Evolutionary conservation across 176 grass and related monocot species (phyloP).

Genomic region (Otatea glauca): DNA sequence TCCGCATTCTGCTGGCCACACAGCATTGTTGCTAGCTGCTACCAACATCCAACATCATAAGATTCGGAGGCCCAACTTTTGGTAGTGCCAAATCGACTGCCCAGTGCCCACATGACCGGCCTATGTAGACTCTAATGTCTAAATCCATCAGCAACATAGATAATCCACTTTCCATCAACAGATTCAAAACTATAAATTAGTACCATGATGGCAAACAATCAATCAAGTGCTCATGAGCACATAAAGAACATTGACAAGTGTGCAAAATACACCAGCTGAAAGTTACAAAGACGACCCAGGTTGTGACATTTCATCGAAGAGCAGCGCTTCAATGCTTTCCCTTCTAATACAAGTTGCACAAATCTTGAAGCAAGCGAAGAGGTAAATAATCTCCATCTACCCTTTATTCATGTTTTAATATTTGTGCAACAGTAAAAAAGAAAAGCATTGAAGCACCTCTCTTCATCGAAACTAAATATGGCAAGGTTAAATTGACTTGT

Average conservation of each 20-base stretch:
- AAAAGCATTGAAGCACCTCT: no score
- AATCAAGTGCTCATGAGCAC: neutral
- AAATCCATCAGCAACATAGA: neutral
- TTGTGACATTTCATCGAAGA: neutral
- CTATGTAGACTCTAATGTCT: neutral
- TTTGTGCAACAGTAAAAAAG: no score
- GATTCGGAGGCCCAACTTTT: neutral
- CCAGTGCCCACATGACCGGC: neutral
- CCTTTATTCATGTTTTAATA: no score
- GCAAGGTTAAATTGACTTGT: no score
- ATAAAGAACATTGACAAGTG: neutral
- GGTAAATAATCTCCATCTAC: no score
- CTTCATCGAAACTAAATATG: neutral
- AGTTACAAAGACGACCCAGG: neutral
- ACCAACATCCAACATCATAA: neutral
- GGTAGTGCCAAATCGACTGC: neutral
- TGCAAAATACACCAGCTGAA: neutral
- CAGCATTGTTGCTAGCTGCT: neutral
- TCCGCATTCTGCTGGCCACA: neutral
- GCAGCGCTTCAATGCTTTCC: no score
- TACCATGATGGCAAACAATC: neutral
- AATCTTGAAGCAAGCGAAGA: no score
- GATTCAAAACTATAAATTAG: neutral
- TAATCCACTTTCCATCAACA: neutral
- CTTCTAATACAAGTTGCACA: no score